Evolutionary conservation across 1,284 basidiomycete genomes (phyloP), one percentile per base, ranked within the genome.

Genomic region (Takashimella koratensis): DNA sequence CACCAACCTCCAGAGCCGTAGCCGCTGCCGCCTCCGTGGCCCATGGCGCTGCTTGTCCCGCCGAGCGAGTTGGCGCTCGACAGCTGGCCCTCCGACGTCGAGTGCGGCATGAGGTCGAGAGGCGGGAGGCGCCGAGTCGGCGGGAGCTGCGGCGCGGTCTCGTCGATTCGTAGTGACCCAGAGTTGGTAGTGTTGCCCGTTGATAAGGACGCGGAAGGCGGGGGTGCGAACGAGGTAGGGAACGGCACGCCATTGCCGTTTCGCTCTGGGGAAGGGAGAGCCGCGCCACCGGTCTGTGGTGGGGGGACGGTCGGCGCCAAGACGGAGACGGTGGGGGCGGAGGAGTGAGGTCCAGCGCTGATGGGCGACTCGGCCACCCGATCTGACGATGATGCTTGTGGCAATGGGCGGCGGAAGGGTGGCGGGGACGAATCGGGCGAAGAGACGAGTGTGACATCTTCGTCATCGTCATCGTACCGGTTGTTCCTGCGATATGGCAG

Each of bases 1-100:
- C 67, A 69, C 67, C 67, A 68, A 1, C 67, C 69, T 5, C 60
- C 58, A n/a, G n/a, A n/a, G 4, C 51, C 49, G 21, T 44, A n/a
- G 16, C 30, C 30, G 30, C 30, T 36, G 8, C 30, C 30, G 16
- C 30, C 13, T 45, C 26, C 12, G 19, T 19, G 16, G 39, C 22
- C 22, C 24, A 24, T 13, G 44, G 41, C 21, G 50, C 24, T 30
- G 47, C 26, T 10, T 40, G 47, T 25, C 11, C 25, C 42, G 2
- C 22, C 13, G 8, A 42, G 5, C 13, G 47, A 42, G 3, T 11
- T 41, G 2, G 47, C 21, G 23, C 36, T 49, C 3, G 47, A 19
- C 21, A 41, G 40, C 12, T 36, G 30, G 30, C 30, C 30, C 16
- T 36, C 30, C 16, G 30, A 36, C 8, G 30, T 36, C 30, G 30